phyloP scores from a whole-genome alignment of 257 asterid species.

The Petunia secreta region DNA sequence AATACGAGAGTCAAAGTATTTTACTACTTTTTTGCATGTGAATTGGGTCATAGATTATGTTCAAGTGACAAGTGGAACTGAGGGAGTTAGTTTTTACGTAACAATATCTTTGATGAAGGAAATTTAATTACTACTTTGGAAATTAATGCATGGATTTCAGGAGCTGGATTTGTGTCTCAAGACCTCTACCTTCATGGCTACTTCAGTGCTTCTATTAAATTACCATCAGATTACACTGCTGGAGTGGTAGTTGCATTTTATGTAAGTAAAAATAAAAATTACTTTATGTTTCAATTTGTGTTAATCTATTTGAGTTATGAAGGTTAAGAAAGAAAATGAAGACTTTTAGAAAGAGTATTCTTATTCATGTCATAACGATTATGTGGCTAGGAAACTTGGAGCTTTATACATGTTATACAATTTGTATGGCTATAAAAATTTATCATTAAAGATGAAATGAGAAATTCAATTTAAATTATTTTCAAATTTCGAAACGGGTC shows the following conservation, averaged over 20 bases:
- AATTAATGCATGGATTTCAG: slow-evolving; percentile 39
- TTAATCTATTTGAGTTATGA: no score
- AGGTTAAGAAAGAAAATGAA: background rate
- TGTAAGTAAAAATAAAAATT: slow-evolving; percentile 47
- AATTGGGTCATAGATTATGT: no score
- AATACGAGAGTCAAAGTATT: no score
- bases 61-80: background rate
- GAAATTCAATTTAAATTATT: no score
- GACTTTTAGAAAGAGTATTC: background rate
- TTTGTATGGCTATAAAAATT: no score
- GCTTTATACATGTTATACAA: no score
- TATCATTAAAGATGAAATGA: no score
- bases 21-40: no score
- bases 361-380: no score
- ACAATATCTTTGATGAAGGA: background rate
- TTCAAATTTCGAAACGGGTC: no score
- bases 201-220: slow-evolving; percentile 86
- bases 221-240: slow-evolving; percentile 90
- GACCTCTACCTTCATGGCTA: slow-evolving; percentile 83
- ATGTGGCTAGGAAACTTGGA: no score
- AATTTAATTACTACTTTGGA: background rate
- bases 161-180: slow-evolving; percentile 90
- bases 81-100: background rate
- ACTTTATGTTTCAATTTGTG: background rate
- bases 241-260: slow-evolving; percentile 95